phyloP scores from a whole-genome alignment of 441 rosid species.

The Erodium chrysanthum region DNA sequence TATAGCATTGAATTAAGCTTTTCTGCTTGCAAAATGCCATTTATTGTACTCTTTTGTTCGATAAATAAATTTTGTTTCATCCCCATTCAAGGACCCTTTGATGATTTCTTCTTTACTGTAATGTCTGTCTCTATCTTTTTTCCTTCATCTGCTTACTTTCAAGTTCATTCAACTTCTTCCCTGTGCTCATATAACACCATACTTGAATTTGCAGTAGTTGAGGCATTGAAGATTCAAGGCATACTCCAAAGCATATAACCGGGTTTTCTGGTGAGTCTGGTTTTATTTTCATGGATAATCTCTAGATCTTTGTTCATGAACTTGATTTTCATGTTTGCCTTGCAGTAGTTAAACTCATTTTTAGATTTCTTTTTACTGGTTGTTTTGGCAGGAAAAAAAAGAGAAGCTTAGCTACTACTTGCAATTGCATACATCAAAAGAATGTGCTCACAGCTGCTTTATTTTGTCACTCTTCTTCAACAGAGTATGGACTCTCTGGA shows the following conservation, averaged over 20 bases:
- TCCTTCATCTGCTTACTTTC: neutral
- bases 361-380: too few species aligned
- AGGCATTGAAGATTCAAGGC: neutral
- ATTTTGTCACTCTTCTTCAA: slow-evolving; percentile 15
- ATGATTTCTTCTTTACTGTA: neutral
- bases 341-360: too few species aligned
- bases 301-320: neutral
- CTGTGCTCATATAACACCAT: neutral
- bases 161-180: neutral
- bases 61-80: neutral
- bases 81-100: neutral
- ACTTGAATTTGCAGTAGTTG: neutral
- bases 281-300: neutral
- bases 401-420: too few species aligned
- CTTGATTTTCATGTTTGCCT: neutral
- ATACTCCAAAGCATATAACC: neutral
- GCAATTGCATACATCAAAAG: too few species aligned
- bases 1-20: neutral
- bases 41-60: neutral
- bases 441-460: slow-evolving; percentile 11
- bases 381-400: too few species aligned
- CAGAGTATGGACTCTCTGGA: slow-evolving; percentile 17
- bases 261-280: neutral
- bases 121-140: neutral
- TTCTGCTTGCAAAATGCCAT: neutral